Percentiles rank a stretch among this genome's conserved stretches.
Conservation (phyloP, 805 yeast species). For the Isabelozyma pseudorhagii region DNA sequence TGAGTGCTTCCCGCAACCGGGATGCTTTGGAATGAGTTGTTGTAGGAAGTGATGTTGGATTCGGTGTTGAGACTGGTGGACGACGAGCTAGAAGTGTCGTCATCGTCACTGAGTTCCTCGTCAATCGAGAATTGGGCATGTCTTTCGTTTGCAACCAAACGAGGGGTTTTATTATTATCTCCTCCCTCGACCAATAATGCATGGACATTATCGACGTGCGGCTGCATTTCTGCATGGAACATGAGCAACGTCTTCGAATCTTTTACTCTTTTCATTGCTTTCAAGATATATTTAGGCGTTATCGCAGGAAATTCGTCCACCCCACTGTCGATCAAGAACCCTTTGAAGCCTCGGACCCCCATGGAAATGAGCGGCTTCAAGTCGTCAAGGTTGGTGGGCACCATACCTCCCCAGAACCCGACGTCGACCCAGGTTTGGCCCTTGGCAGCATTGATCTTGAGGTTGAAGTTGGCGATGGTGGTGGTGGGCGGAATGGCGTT, state of each 20-base stretch:
- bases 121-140: constrained; percentile 15
- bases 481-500: constrained; percentile 97
- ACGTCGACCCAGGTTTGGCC: constrained; percentile 89
- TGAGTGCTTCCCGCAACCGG: constrained; percentile 2
- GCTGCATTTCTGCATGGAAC: constrained; percentile 93
- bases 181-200: constrained; percentile 20
- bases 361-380: constrained; percentile 72
- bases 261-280: constrained; percentile 63
- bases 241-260: constrained; percentile 68
- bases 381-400: constrained; percentile 72
- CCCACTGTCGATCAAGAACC: constrained; percentile 91
- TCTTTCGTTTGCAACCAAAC: constrained; percentile 19
- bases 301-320: constrained; percentile 94
- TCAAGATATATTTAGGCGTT: constrained; percentile 55
- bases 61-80: constrained; percentile 3
- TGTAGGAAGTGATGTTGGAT: background rate
- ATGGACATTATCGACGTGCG: constrained; percentile 13
- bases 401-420: constrained; percentile 95
- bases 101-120: constrained; percentile 9
- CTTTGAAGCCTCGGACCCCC: constrained; percentile 94
- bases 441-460: constrained; percentile 73
- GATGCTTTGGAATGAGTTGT: constrained; percentile 1
- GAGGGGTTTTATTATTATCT: constrained; percentile 18
- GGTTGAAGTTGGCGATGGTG: constrained; percentile 67
- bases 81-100: background rate